Evolutionary conservation across 2,329 filamentous ascomycete species (phyloP).

Genomic region (Trichothecium roseum): DNA sequence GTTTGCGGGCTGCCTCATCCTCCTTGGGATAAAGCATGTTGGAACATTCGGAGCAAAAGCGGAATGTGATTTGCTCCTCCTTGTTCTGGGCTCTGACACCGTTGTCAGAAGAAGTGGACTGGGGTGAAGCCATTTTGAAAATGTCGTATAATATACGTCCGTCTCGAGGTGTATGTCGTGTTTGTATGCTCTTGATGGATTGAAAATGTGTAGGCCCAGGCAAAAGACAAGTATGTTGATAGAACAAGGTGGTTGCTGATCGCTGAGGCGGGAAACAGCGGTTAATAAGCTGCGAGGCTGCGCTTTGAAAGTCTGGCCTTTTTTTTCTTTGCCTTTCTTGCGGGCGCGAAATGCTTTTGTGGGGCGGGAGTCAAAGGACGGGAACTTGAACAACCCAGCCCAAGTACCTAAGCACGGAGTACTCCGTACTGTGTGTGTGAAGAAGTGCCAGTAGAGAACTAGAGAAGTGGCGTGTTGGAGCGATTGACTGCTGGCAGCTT

Average conservation of each 20-base stretch:
- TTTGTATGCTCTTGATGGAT: neutral
- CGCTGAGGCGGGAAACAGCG: neutral
- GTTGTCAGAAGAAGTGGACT: conserved; percentile 35
- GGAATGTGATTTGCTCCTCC: conserved; percentile 81
- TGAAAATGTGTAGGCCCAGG: neutral
- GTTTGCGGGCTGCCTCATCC: conserved; percentile 69
- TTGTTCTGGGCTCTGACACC: conserved; percentile 35
- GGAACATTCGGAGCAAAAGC: conserved; percentile 97
- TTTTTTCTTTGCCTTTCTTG: too few relatives aligned
- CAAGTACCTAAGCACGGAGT: too few relatives aligned
- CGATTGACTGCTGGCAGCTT: too few relatives aligned
- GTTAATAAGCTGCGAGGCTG: too few relatives aligned
- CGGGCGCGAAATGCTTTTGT: too few relatives aligned
- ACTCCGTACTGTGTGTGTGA: too few relatives aligned
- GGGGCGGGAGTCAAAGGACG: too few relatives aligned
- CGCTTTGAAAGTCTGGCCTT: too few relatives aligned
- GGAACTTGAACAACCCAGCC: too few relatives aligned
- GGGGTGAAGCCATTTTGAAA: conserved; percentile 44
- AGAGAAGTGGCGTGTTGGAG: too few relatives aligned
- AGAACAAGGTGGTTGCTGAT: neutral
- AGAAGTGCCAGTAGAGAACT: too few relatives aligned
- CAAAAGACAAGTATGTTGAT: too few relatives aligned
- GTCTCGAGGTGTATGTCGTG: neutral
- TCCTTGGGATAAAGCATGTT: conserved; percentile 98
- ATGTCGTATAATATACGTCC: neutral